phyloP scores from a whole-genome alignment of 2,329 filamentous ascomycete genomes.

The Cytospora schulzeri region DNA sequence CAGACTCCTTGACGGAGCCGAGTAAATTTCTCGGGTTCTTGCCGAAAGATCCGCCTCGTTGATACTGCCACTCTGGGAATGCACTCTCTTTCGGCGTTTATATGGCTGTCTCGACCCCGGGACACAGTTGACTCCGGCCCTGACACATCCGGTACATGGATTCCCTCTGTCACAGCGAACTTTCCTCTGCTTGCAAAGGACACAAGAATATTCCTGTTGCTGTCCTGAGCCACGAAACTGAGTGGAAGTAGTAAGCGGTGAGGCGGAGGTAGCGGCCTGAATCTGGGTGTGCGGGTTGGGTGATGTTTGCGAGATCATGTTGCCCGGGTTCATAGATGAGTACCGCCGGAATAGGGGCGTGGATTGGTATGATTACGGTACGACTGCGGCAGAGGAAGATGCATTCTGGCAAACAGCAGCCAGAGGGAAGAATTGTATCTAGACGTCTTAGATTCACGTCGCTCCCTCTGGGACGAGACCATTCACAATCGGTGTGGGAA shows the following conservation, averaged over 20 bases:
- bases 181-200: slow-evolving; percentile 55
- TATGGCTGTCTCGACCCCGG: slow-evolving; percentile 40
- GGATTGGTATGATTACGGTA: neutral
- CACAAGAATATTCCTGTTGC: slow-evolving; percentile 45
- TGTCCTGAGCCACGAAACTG: slow-evolving; percentile 7
- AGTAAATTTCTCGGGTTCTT: slow-evolving; percentile 10
- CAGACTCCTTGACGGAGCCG: slow-evolving; percentile 3
- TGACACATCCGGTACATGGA: slow-evolving; percentile 48
- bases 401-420: neutral
- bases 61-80: slow-evolving; percentile 4
- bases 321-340: neutral
- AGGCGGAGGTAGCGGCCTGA: neutral
- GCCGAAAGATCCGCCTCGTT: neutral
- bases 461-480: neutral
- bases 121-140: slow-evolving; percentile 39
- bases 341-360: neutral
- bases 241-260: neutral
- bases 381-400: neutral
- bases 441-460: neutral
- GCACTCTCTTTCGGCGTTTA: slow-evolving; percentile 51
- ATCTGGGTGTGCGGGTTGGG: neutral
- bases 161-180: slow-evolving; percentile 49
- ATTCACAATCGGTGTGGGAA: neutral
- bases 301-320: neutral
- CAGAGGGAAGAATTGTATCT: neutral